Base-by-base conservation (phyloP, 1,139 yeast genomes). In the Geotrichum macrosporum region DNA sequence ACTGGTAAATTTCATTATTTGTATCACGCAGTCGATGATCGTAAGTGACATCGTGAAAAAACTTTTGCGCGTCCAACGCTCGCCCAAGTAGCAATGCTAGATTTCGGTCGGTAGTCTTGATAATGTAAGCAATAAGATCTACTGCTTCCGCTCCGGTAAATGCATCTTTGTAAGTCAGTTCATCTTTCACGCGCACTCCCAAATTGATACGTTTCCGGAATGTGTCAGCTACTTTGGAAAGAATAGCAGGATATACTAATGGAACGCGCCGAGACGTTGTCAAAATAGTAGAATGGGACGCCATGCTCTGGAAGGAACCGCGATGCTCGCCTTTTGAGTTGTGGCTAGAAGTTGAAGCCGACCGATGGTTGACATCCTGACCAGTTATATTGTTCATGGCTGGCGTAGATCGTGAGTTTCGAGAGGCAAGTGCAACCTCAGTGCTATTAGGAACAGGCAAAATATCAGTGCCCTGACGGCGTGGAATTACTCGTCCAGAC, bases 91-190 rank as follows among this genome's bases (percentile, higher is more conserved):
- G 69, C 41, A 92, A 69, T 0, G 97, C 97, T 61, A 92, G 70
- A 58, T 88, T 89, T 53, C 99, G 74, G 64, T 92, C 98, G 13
- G 88, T 84, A 2, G 96, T 89, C 55, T 94, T 74, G 48, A 92
- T 82, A 50, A 92, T 83, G 47, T 84, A 75, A 52, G 95, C 83
- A 50, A 92, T 80, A 21, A 84, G 76, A 65, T 88, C 96, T 39
- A 92, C 95, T 0, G 97, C 96, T 69, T 86, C 94, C 31, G 86
- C 76, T 18, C 99, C 99, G 0, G 96, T 84, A 62, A 94, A 94
- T 0, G 97, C 84, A 61, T 89, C 95, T 62, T 94, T 86, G 67
- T 89, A 89, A 53, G 92, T 86, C 57, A 92, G 75, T n/a, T 96
- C 97, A 67, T 89, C 94, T 61, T 92, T 92, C 60, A 84, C 83